Evolutionary conservation across 257 asterid genomes (phyloP), one percentile per base, ranked within the genome.

Genomic region (Plantago major): DNA sequence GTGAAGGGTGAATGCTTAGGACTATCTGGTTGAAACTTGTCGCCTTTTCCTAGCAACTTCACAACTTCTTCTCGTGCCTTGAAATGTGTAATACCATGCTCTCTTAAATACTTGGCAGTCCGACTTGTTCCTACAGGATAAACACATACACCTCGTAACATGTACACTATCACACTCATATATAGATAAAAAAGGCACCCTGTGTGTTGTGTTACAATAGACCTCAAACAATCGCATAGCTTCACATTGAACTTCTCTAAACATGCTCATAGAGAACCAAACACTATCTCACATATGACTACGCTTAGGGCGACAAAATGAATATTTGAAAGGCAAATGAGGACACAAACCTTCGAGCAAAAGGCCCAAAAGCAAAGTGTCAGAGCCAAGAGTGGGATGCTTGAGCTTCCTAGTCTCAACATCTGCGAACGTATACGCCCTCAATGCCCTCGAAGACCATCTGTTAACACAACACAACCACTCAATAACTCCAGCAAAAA

Each of bases 1-100:
- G 95, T 88, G 75, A 88, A 79, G 18, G 98, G 96, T 58, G 96
- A 96, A 74, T 75, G 82, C 73, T 84, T 92, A 0, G 96, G 94
- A 78, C 90, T 82, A 83, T 67, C 40, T 78, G 26, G 26, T 76
- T 79, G 76, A 9, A 46, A 84, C 78, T 79, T 46, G 63, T 84
- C 95, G 14, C 95, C 80, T 67, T 76, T 88, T 45, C 98, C 98
- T 43, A 91, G 78, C 71, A 91, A 71, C 17, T 74, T 71, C 45
- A 84, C 79, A 16, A 69, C 75, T 78, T 88, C 94, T 0, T 88
- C 95, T 60, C 87, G 89, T 50, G 78, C 95, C 78, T 86, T 91
- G 71, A 74, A 76, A 37, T 78, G 70, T 4, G 92, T 79, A 54
- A 91, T 67, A 3, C 96, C 94, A 4, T 77, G 82, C 82, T 77